Percentiles rank a stretch among this genome's conserved stretches.
Evolutionary conservation across 1,284 basidiomycete species (phyloP).

Genomic region (Trichosporon ovoides): DNA sequence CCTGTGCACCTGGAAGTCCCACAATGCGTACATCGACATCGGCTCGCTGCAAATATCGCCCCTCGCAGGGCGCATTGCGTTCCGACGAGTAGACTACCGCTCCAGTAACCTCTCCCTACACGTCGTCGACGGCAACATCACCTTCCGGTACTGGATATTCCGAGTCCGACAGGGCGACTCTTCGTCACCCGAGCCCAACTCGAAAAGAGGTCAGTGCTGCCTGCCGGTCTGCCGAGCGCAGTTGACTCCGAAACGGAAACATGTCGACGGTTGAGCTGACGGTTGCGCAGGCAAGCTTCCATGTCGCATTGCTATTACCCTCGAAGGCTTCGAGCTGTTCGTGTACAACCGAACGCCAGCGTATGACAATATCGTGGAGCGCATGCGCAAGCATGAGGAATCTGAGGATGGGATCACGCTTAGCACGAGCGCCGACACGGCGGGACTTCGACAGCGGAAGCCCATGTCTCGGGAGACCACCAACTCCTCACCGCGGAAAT

Average conservation of each 20-base stretch:
- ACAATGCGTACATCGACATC: slow-evolving; percentile 44
- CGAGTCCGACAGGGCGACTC: slow-evolving; percentile 56
- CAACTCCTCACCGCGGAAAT: background rate
- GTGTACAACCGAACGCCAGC: slow-evolving; percentile 81
- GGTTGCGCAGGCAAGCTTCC: slow-evolving; percentile 52
- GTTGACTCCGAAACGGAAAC: too few species aligned
- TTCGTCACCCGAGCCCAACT: slow-evolving; percentile 24
- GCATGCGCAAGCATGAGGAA: slow-evolving; percentile 55
- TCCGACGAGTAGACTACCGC: slow-evolving; percentile 80
- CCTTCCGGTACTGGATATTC: slow-evolving; percentile 89
- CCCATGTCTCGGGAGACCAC: slow-evolving; percentile 2
- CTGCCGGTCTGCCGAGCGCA: too few species aligned
- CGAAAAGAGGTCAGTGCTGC: slow-evolving; percentile 30
- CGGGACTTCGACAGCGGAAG: slow-evolving; percentile 7
- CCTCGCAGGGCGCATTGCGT: slow-evolving; percentile 74
- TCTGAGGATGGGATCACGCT: slow-evolving; percentile 5
- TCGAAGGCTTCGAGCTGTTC: slow-evolving; percentile 84
- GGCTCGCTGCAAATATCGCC: slow-evolving; percentile 83
- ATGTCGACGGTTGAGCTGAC: too few species aligned
- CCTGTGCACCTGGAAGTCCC: slow-evolving; percentile 41
- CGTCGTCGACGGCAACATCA: slow-evolving; percentile 72
- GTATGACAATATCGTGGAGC: slow-evolving; percentile 74
- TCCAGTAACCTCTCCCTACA: slow-evolving; percentile 82
- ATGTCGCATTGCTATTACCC: slow-evolving; percentile 69
- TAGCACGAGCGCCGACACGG: background rate